These are phyloP conservation scores for Amylocystis lapponica DNA, from an alignment of 768 basidiomycete species.

Conservation along the genomic window DNA sequence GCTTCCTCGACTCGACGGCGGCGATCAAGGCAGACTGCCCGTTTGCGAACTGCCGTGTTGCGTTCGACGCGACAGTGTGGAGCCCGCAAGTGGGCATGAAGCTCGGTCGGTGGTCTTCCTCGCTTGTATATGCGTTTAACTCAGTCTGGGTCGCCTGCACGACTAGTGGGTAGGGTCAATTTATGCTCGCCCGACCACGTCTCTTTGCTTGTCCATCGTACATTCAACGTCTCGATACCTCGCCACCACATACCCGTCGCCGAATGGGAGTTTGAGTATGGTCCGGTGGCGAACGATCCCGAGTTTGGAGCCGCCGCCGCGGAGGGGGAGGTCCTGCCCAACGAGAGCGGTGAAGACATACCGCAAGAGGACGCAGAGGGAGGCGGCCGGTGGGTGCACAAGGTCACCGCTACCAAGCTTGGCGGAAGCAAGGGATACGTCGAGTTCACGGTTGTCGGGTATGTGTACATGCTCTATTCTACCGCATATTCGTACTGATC, in stretches of 20 bases:
- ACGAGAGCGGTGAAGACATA: conserved; percentile 14
- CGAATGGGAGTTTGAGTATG: conserved; percentile 83
- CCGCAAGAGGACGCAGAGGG: conserved; percentile 30
- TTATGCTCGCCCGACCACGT: conserved; percentile 91
- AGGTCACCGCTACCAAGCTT: conserved; percentile 57
- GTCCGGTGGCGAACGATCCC: conserved; percentile 74
- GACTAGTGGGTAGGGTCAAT: conserved; percentile 75
- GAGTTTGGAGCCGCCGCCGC: conserved; percentile 43
- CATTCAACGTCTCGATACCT: conserved; percentile 95
- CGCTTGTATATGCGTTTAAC: not conserved
- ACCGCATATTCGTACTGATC: not conserved
- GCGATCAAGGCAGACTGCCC: conserved; percentile 79
- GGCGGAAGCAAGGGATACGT: conserved; percentile 64
- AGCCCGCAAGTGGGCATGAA: conserved; percentile 77
- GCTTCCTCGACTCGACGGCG: conserved; percentile 59
- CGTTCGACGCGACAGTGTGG: conserved; percentile 87
- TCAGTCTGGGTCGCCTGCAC: not conserved
- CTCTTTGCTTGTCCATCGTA: conserved; percentile 82
- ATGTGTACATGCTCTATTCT: conserved; percentile 20
- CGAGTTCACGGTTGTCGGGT: conserved; percentile 90
- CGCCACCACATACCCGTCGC: conserved; percentile 82
- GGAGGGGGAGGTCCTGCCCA: conserved; percentile 23
- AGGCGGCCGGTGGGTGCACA: conserved; percentile 78
- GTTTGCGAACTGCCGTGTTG: conserved; percentile 67
- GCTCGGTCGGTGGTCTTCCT: conserved; percentile 48